Base-by-base conservation (phyloP, 176 grass and related monocot genomes). In the Carex cristatella region DNA sequence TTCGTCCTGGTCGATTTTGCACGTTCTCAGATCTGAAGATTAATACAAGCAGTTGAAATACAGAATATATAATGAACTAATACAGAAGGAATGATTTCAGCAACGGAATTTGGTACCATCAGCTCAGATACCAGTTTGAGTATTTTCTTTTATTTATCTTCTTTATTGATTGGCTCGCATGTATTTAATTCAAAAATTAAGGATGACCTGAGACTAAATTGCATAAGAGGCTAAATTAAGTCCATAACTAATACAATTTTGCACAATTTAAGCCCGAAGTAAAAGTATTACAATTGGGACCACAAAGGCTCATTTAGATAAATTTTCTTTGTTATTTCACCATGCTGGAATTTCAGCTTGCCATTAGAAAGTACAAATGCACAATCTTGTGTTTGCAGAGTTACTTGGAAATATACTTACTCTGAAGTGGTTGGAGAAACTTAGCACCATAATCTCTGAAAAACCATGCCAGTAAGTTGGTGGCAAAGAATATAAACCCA, bases 361-460 rank as follows among this genome's bases (percentile, higher is more conserved):
- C 15, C 35, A 16, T 53, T 83, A 42, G 15, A 12, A 13, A 65
- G 7, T 35, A 67, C 31, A 35, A 51, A 11, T 51, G 48, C 11
- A 51, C 10, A 31, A 57, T 12, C 14, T 61, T 70, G 18, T 85
- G 19, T 55, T 23, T 62, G 12, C 18, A 63, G 63, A 49, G 19
- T 19, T 61, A 60, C 18, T 6, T 71, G 4, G 61, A 71, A 85
- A 66, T 6, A 66, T 54, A 93, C 90, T 61, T 88, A 94, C 92
- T 81, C 66, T 90, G 89, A 75, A 98, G 82, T 10, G 61, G 81
- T n/a, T 70, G 84, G 65, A 94, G 87, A 75, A 91, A 61, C 75
- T 90, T 93, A 55, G 89, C 83, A n/a, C 95, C 95, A 77, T 98
- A 98, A 85, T 98, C 95, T 88, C 95, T 90, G 87, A 98, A 66